Conservation (phyloP, 2,329 filamentous ascomycete genomes). For the Anthostomella pinea region DNA sequence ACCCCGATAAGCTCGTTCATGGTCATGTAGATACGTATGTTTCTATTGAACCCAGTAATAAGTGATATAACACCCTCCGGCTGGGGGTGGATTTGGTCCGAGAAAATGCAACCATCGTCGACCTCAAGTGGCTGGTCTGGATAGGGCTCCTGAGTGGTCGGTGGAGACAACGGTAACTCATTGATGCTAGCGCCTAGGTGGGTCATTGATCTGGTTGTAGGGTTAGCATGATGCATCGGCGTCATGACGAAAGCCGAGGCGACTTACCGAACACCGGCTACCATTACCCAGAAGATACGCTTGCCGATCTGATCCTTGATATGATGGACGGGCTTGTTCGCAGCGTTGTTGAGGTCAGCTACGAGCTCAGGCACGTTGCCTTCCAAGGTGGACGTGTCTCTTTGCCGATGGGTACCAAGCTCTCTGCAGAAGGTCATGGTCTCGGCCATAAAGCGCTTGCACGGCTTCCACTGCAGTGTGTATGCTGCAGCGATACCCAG, state of each 20-base stretch:
- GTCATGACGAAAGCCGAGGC: not conserved
- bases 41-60: constrained; percentile 77
- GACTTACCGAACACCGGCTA: constrained; percentile 66
- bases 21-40: constrained; percentile 73
- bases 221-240: constrained; percentile 1
- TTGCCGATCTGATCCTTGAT: constrained; percentile 72
- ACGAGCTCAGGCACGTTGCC: constrained; percentile 28
- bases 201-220: constrained; percentile 61
- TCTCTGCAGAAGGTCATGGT: constrained; percentile 66
- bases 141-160: constrained; percentile 71
- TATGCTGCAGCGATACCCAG: constrained; percentile 65
- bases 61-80: constrained; percentile 66
- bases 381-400: constrained; percentile 26
- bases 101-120: constrained; percentile 77
- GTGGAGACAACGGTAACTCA: constrained; percentile 72
- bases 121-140: constrained; percentile 78
- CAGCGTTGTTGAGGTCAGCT: constrained; percentile 37
- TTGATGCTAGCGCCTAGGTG: constrained; percentile 71
- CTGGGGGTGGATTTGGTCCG: constrained; percentile 67
- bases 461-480: constrained; percentile 64
- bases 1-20: constrained; percentile 77
- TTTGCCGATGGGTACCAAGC: constrained; percentile 61
- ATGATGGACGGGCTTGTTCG: constrained; percentile 57
- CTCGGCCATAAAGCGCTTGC: constrained; percentile 70
- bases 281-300: constrained; percentile 80